Percentiles rank a stretch among this genome's conserved stretches.
Evolutionary conservation across 2,329 filamentous ascomycete species (phyloP).

Genomic region (Curvularia sp.): DNA sequence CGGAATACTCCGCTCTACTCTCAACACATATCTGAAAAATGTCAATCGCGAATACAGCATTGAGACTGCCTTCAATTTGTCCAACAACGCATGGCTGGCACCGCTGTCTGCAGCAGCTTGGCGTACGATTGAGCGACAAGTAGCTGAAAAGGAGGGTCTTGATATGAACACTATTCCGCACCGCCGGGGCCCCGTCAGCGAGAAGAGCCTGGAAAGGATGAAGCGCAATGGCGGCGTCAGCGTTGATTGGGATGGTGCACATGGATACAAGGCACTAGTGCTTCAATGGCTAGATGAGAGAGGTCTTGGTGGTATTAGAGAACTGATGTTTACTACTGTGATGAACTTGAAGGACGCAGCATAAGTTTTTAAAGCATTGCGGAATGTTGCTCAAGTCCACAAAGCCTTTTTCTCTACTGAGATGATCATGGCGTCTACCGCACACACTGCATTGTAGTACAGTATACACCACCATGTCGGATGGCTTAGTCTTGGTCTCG

Average conservation of each 20-base stretch:
- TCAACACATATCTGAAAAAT: constrained; percentile 53
- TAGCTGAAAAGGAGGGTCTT: constrained; percentile 33
- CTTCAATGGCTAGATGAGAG: constrained; percentile 69
- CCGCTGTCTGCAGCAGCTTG: constrained; percentile 58
- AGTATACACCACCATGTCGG: background rate
- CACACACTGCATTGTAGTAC: background rate
- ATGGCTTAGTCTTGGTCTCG: background rate
- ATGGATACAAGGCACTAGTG: constrained; percentile 76
- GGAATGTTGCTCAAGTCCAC: background rate
- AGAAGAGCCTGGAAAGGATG: constrained; percentile 68
- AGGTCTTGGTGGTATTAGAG: constrained; percentile 70
- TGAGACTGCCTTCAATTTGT: constrained; percentile 55
- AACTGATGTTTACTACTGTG: constrained; percentile 82
- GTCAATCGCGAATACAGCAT: constrained; percentile 51
- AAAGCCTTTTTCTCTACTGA: background rate
- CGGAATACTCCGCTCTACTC: constrained; percentile 52
- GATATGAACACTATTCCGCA: constrained; percentile 33
- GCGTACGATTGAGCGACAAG: constrained; percentile 57
- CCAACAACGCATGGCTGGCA: constrained; percentile 54
- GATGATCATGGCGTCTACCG: background rate
- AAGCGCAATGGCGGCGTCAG: constrained; percentile 69
- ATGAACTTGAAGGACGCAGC: constrained; percentile 65
- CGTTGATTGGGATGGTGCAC: constrained; percentile 76
- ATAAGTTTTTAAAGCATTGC: background rate
- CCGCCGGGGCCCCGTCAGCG: constrained; percentile 67